Evolutionary conservation across 441 rosid species (phyloP).

Genomic region (Adansonia grandidieri): DNA sequence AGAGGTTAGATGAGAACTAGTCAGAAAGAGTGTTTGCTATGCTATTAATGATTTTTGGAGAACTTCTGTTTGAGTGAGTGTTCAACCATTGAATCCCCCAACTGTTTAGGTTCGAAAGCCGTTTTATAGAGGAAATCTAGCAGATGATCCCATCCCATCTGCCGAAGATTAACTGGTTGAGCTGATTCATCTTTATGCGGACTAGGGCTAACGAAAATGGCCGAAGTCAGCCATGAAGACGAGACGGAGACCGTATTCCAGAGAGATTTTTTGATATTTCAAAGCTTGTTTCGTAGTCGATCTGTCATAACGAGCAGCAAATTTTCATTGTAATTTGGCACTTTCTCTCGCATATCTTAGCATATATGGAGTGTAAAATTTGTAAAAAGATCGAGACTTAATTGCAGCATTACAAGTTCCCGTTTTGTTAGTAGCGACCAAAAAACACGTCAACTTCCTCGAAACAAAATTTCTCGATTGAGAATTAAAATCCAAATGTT

Average conservation of each 20-base stretch:
- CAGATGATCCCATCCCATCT: background rate
- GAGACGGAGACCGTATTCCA: background rate
- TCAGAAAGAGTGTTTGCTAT: background rate
- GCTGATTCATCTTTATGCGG: background rate
- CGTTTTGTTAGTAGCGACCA: no score
- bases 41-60: constrained; percentile 6
- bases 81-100: background rate
- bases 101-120: background rate
- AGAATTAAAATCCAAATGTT: no score
- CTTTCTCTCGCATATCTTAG: constrained; percentile 13
- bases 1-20: constrained; percentile 41
- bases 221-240: background rate
- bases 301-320: constrained; percentile 29
- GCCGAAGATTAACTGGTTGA: constrained; percentile 6
- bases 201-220: background rate
- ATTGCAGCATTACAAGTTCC: background rate
- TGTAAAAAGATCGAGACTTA: background rate
- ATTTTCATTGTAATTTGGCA: constrained; percentile 28
- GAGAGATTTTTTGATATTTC: constrained; percentile 23
- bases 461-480: no score
- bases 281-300: constrained; percentile 29
- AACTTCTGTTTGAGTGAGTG: background rate
- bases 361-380: constrained; percentile 17
- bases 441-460: no score
- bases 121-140: background rate